Base-by-base conservation (phyloP, 1,284 basidiomycete species). In the Rhodotorula sp. region DNA sequence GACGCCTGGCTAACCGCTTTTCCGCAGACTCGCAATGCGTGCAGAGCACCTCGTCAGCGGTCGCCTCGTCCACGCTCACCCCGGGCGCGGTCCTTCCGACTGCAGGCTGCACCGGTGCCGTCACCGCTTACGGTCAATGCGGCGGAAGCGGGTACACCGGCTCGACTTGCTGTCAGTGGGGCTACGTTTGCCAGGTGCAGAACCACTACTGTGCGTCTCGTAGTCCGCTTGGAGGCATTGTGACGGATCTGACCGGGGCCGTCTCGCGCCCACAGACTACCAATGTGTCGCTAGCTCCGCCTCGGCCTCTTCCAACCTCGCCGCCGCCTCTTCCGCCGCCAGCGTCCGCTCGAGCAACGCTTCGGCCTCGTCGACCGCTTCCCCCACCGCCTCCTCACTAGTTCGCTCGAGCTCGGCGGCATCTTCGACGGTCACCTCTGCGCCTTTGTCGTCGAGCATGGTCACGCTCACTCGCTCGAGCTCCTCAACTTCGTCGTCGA, bases 391-490 rank as follows among this genome's bases (percentile, higher is more conserved):
- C 22, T 32, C 62, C 1, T 29, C 47, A 24, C 30, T 30, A 4
- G 44, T 9, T 47, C n/a, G 24, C 44, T 17, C 22, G 9, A n/a
- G 17, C 19, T 8, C 60, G 29, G 29, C 24, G 44, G 39, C 20
- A 11, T 24, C 48, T 17, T 22, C 34, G 39, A 59, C 32, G 30
- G 4, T 39, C 52, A 46, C 57, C 13, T 13, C 39, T 8, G 27
- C 55, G 19, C 24, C 54, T 1, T 56, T 66, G 5, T 27, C 69
- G 22, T 49, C 62, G 17, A 47, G 47, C 55, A 51, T 54, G 27
- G 19, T 10, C 36, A 44, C 59, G 13, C n/a, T 55, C 20, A 46
- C 27, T 19, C 47, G 47, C 9, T 58, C 55, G 24, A 67, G 56
- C 22, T 52, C 49, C 32, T 30, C 53, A 13, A 34, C 53, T 0